Percentiles rank a stretch among this genome's conserved stretches.
Conservation (phyloP, 2,329 filamentous ascomycete genomes). For the Cytospora paraplurivora region DNA sequence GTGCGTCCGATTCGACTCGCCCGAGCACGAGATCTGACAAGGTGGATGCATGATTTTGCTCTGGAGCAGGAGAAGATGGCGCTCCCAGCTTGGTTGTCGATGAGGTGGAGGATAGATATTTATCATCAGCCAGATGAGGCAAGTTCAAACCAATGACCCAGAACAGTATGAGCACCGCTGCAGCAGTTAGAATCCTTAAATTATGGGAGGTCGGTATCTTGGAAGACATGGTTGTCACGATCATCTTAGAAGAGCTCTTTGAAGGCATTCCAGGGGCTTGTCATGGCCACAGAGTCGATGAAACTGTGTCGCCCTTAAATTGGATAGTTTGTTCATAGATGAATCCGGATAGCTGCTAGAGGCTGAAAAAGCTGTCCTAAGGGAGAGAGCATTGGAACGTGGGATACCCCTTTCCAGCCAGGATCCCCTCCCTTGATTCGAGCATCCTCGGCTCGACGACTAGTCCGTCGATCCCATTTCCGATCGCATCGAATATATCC, state of each 20-base stretch:
- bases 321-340: neutral
- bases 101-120: neutral
- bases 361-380: neutral
- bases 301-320: neutral
- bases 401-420: neutral
- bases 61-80: neutral
- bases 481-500: neutral
- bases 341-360: neutral
- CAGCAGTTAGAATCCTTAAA: constrained; percentile 9
- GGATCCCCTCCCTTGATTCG: neutral
- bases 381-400: neutral
- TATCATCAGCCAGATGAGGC: constrained; percentile 4
- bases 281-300: neutral
- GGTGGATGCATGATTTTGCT: constrained; percentile 1
- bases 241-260: constrained; percentile 1
- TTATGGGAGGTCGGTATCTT: constrained; percentile 17
- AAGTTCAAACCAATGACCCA: constrained; percentile 21
- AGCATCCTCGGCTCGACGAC: neutral
- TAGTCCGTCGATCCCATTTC: neutral
- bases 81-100: neutral
- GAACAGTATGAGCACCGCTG: constrained; percentile 17
- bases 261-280: neutral
- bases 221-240: constrained; percentile 15
- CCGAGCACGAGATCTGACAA: constrained; percentile 1
- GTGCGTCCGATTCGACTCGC: neutral